phyloP scores from a whole-genome alignment of 176 grass and related monocot species.

The Sorghum bicolor region Sorghum_bicolor_NCBIv3 NC_012872.2:69415001-69415500 shows the following conservation, averaged over 20 bases:
- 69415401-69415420: conserved; percentile 29
- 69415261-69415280: background rate
- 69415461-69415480: conserved; percentile 28
- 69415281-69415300: background rate
- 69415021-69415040: no score
- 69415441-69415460: conserved; percentile 7
- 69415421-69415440: conserved; percentile 22
- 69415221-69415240: background rate
- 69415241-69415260: background rate
- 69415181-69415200: background rate
- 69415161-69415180: conserved; percentile 3
- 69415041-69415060: background rate
- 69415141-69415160: background rate
- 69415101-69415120: background rate
- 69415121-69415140: background rate
- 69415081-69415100: background rate
- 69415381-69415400: conserved; percentile 61
- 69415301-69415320: conserved; percentile 51
- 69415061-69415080: background rate
- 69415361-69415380: conserved; percentile 49
- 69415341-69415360: conserved; percentile 32
- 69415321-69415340: conserved; percentile 39
- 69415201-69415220: background rate
- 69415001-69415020: no score
- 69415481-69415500: conserved; percentile 48